Conservation (phyloP, 495 filamentous ascomycete species). For the Aspergillus ostianus region DNA sequence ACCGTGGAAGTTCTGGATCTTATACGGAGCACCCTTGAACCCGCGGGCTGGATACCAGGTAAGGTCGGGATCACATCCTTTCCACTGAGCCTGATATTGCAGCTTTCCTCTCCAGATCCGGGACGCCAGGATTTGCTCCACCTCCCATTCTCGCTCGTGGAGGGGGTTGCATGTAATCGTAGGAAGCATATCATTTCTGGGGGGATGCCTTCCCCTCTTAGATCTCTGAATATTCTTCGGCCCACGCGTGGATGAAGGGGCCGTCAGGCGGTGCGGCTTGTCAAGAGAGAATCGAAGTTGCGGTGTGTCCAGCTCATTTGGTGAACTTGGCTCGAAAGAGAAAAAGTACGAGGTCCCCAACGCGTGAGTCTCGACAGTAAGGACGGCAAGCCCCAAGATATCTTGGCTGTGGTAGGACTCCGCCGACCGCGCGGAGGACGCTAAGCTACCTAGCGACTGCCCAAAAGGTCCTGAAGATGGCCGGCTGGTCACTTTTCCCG, state of each 20-base stretch:
- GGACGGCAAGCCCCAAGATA: no score
- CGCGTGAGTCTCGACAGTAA: no score
- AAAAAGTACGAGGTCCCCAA: no score
- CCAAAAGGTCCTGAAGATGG: constrained; percentile 2
- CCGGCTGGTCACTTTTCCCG: constrained; percentile 3
- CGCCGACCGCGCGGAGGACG: background rate
- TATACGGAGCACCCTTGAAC: constrained; percentile 9
- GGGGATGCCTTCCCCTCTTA: constrained; percentile 1
- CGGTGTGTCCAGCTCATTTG: no score
- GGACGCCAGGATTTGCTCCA: background rate
- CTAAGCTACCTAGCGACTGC: background rate
- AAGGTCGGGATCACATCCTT: constrained; percentile 2
- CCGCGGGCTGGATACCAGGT: constrained; percentile 8
- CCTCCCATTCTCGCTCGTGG: constrained; percentile 3
- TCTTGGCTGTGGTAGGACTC: no score
- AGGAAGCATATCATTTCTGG: background rate
- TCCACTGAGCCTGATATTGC: constrained; percentile 6
- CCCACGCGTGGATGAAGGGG: constrained; percentile 3
- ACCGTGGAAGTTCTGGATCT: constrained; percentile 3
- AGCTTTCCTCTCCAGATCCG: constrained; percentile 4
- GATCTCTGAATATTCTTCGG: constrained; percentile 4
- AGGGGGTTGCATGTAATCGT: background rate
- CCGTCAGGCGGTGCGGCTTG: constrained; percentile 1
- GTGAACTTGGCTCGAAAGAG: no score
- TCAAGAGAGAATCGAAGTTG: background rate